These are phyloP conservation scores for Trypanosoma scelopori DNA, from an alignment of 208 protist genomes.

Conservation along the genomic window DNA sequence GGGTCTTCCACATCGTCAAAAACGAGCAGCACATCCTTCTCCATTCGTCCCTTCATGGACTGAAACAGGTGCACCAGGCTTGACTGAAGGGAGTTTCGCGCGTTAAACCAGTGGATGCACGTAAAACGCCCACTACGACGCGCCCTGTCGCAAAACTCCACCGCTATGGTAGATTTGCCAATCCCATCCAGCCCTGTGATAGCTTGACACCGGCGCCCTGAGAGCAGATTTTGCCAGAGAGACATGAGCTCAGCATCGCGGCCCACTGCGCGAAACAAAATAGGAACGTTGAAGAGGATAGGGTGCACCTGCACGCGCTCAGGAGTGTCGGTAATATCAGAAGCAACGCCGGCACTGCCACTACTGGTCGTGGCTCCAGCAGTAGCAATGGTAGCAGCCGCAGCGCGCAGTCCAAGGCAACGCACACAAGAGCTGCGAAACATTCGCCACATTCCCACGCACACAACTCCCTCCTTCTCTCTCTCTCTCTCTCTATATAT, in stretches of 20 bases:
- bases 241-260: slow-evolving; percentile 64
- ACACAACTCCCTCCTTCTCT: too few species aligned
- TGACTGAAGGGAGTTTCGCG: slow-evolving; percentile 23
- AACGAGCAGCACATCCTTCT: slow-evolving; percentile 81
- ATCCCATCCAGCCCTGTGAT: slow-evolving; percentile 77
- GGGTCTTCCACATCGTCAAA: slow-evolving; percentile 66
- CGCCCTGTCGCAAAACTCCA: slow-evolving; percentile 77
- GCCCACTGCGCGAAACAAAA: slow-evolving; percentile 49
- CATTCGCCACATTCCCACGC: slow-evolving; percentile 7
- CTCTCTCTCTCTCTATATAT: too few species aligned
- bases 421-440: not conserved
- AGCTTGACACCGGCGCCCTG: slow-evolving; percentile 63
- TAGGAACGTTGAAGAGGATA: slow-evolving; percentile 74
- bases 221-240: slow-evolving; percentile 85
- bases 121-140: slow-evolving; percentile 73
- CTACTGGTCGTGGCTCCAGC: too few species aligned
- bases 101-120: slow-evolving; percentile 88
- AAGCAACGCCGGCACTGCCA: not conserved
- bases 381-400: too few species aligned
- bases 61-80: slow-evolving; percentile 65
- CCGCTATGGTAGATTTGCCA: slow-evolving; percentile 85
- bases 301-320: slow-evolving; percentile 35
- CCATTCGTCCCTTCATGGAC: slow-evolving; percentile 72
- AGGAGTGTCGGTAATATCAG: slow-evolving; percentile 7
- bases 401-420: not conserved